phyloP scores from a whole-genome alignment of 768 basidiomycete species.

The Boletus edulis region DNA sequence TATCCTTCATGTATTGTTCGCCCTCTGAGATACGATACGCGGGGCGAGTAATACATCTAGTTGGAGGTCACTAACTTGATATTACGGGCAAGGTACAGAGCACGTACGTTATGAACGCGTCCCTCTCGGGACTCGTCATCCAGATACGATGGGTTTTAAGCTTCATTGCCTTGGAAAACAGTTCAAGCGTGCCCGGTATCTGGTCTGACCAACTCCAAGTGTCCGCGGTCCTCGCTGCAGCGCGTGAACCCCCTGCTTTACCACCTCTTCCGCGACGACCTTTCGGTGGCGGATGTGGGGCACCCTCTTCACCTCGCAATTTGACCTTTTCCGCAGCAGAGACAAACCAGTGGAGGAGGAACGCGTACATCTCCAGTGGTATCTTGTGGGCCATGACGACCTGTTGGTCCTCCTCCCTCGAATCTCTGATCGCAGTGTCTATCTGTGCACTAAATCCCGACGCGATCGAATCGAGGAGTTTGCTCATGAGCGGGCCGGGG shows the following conservation, averaged over 20 bases:
- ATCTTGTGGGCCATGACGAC: conserved; percentile 59
- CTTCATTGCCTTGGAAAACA: conserved; percentile 71
- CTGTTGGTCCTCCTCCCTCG: conserved; percentile 67
- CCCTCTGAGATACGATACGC: conserved; percentile 85
- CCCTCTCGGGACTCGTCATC: conserved; percentile 83
- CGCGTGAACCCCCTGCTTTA: conserved; percentile 42
- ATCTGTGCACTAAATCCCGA: conserved; percentile 74
- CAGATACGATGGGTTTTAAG: conserved; percentile 80
- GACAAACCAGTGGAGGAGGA: conserved; percentile 91
- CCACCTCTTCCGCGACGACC: conserved; percentile 59
- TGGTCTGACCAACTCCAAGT: conserved; percentile 78
- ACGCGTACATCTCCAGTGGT: conserved; percentile 89
- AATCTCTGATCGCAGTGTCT: conserved; percentile 66
- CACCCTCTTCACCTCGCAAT: conserved; percentile 44
- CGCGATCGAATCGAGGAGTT: conserved; percentile 82
- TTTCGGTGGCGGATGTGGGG: conserved; percentile 45
- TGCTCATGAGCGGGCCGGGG: conserved; percentile 67
- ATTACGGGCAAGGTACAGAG: not conserved
- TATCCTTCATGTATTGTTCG: conserved; percentile 83
- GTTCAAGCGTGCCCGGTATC: conserved; percentile 62
- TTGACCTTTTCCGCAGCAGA: conserved; percentile 76
- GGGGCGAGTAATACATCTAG: conserved; percentile 85
- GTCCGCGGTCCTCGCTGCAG: conserved; percentile 43
- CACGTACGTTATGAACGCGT: conserved; percentile 71
- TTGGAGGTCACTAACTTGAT: not conserved